Base-by-base conservation (phyloP, 2,329 filamentous ascomycete genomes). In the Tolypocladium pustulatum region DNA sequence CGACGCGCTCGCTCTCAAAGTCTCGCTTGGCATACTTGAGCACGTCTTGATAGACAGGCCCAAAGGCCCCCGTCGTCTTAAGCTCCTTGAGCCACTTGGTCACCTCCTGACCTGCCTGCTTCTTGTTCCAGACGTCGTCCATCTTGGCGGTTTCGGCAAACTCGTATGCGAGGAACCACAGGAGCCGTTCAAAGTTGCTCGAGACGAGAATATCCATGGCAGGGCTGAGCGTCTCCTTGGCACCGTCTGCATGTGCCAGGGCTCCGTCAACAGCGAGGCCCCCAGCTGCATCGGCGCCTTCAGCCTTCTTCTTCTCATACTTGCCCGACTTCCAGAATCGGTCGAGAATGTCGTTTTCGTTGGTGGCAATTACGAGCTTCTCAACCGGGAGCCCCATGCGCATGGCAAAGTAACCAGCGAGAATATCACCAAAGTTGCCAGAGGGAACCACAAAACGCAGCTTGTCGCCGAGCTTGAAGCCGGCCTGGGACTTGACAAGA, bases 201-300 rank as follows among this genome's bases (percentile, higher is more conserved):
- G 89, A 93, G 15, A 97, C 92, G 4, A 97, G 80, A 64, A 97
- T 97, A 72, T 99, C 94, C 94, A 99, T 97, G 53, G 94, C 94
- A 0, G 94, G 94, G 65, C 88, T 91, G 56, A 95, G 82, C 0
- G 94, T 99, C 76, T 96, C 92, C 76, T 91, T 92, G 62, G 93
- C 91, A 41, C 89, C 90, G 52, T 85, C 83, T 65, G 84, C 78
- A 37, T 91, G 85, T 9, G 85, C 85, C 65, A 82, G 80, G 55
- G 74, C 78, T 7, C 84, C 84, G 62, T 88, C 81, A 8, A 83
- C 77, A 10, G 81, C 72, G 49, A 92, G 83, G 32, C 88, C 88
- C 41, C 83, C 83, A 63, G 83, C 77, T 1, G 84, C 82, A 56
- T 81, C 79, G 8, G 74, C 68, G 2, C 82, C 83, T 10, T 61